Conservation (phyloP, 2,329 filamentous ascomycete species). For the Alternaria brassicae region DNA sequence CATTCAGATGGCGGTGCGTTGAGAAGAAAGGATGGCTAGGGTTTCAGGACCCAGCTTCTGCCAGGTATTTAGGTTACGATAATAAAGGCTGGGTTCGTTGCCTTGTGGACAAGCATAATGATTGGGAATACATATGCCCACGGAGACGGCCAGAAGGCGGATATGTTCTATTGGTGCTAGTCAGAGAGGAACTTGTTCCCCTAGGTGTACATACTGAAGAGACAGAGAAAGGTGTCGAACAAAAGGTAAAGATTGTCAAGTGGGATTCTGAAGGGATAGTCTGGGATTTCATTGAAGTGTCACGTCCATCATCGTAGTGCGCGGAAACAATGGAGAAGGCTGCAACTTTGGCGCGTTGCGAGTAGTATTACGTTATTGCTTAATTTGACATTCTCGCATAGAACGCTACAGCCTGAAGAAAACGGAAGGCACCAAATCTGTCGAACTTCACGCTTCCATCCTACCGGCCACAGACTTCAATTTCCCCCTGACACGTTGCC, state of each 20-base stretch:
- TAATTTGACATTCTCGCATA: background rate
- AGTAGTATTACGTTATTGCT: background rate
- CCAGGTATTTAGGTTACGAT: slow-evolving; percentile 10
- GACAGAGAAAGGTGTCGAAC: slow-evolving; percentile 3
- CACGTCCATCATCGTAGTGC: background rate
- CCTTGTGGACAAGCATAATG: background rate
- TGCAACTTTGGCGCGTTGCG: background rate
- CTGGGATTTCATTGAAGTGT: slow-evolving; percentile 17
- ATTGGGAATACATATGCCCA: slow-evolving; percentile 10
- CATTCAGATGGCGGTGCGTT: slow-evolving; percentile 50
- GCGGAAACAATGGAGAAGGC: background rate
- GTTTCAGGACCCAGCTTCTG: slow-evolving; percentile 47
- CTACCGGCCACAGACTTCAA: background rate
- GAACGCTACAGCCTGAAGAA: background rate
- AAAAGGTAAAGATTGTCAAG: slow-evolving; percentile 7
- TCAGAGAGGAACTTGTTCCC: slow-evolving; percentile 4
- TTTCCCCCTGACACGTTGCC: background rate
- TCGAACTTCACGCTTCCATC: background rate
- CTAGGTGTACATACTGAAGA: slow-evolving; percentile 5
- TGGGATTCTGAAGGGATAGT: slow-evolving; percentile 4
- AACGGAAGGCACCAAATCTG: background rate
- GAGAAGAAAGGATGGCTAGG: slow-evolving; percentile 51
- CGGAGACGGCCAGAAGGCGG: slow-evolving; percentile 14
- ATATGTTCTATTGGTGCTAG: slow-evolving; percentile 5
- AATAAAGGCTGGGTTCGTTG: background rate